phyloP scores from a whole-genome alignment of 1,139 yeast species.

The Wickerhamomyces sp. region DNA sequence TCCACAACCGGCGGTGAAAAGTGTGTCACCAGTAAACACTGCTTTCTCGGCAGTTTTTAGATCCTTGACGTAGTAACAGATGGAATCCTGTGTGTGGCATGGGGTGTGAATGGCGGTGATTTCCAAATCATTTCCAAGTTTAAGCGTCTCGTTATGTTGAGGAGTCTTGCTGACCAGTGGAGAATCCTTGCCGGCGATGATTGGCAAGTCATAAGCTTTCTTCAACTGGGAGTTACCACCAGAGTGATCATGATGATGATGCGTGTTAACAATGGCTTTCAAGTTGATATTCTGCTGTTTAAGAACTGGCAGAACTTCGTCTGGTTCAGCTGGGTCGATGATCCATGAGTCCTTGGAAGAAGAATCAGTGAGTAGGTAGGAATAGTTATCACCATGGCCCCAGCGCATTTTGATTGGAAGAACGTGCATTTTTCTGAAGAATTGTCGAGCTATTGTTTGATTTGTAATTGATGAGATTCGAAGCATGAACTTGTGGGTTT shows the following conservation, averaged over 20 bases:
- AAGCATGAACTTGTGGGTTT: no score
- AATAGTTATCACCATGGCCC: constrained; percentile 89
- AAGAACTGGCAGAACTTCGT: constrained; percentile 42
- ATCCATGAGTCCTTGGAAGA: constrained; percentile 67
- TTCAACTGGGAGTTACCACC: constrained; percentile 67
- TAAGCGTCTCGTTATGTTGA: constrained; percentile 51
- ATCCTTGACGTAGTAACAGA: constrained; percentile 78
- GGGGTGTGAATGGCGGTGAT: constrained; percentile 91
- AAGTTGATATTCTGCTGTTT: constrained; percentile 37
- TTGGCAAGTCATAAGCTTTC: constrained; percentile 37
- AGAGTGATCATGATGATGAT: constrained; percentile 92
- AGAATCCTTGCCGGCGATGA: constrained; percentile 85
- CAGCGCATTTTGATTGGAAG: constrained; percentile 88
- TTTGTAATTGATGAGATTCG: no score
- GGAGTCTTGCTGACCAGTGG: constrained; percentile 69
- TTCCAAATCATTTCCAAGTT: constrained; percentile 57
- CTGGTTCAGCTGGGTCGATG: constrained; percentile 88
- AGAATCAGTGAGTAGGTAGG: constrained; percentile 72
- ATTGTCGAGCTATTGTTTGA: neutral
- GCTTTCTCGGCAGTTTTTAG: constrained; percentile 54
- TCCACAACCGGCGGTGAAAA: constrained; percentile 94
- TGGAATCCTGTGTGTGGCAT: constrained; percentile 94
- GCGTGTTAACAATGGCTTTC: constrained; percentile 84
- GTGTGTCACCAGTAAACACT: constrained; percentile 93
- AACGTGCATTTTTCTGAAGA: constrained; percentile 64